A percentile compares a stretch with the other conserved stretches of the same genome.
Conservation (phyloP, 2,329 filamentous ascomycete species). For the Phyllosticta capitalensis region DNA sequence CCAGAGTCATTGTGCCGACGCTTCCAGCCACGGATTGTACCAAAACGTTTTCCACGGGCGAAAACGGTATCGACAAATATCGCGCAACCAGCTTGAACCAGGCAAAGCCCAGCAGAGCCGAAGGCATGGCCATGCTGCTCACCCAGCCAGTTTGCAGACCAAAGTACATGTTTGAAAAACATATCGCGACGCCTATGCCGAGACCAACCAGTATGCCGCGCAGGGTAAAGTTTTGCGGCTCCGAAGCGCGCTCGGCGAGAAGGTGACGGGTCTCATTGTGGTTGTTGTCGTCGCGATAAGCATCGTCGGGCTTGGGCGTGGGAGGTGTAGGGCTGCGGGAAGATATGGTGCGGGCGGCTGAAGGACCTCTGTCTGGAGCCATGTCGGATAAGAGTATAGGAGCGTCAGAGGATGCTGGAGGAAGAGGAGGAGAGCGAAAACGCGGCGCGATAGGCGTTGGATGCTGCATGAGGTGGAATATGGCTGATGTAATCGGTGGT, state of each 20-base stretch:
- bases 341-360: background rate
- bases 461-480: background rate
- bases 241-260: constrained; percentile 15
- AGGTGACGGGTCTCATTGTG: constrained; percentile 9
- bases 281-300: background rate
- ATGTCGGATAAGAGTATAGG: constrained; percentile 13
- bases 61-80: constrained; percentile 71
- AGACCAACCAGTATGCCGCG: constrained; percentile 74
- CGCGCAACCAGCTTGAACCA: constrained; percentile 74
- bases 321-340: background rate
- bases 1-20: constrained; percentile 93
- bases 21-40: constrained; percentile 93
- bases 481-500: constrained; percentile 5
- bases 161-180: constrained; percentile 97
- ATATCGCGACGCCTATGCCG: constrained; percentile 79
- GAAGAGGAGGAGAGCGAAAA: background rate
- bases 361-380: constrained; percentile 26
- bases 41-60: constrained; percentile 90
- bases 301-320: background rate
- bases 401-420: background rate
- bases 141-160: constrained; percentile 86
- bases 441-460: background rate
- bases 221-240: constrained; percentile 67
- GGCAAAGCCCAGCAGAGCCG: constrained; percentile 86
- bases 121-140: constrained; percentile 92